Conservation (phyloP, 805 yeast genomes). For the Candida morakotiae region DNA sequence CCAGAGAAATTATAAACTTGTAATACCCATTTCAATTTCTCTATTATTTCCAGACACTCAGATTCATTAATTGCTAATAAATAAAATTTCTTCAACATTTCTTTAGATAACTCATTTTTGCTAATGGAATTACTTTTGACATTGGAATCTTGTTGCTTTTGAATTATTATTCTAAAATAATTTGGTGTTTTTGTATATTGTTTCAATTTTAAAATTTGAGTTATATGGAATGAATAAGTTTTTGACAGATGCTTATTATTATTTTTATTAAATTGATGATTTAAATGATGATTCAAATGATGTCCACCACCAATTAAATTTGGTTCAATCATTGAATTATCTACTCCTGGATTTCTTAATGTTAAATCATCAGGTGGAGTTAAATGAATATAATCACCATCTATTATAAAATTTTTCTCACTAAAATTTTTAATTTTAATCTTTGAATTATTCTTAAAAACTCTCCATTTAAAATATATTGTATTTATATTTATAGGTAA, state of each 20-base stretch:
- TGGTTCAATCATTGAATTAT: constrained; percentile 2
- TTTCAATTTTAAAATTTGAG: constrained; percentile 70
- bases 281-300: constrained; percentile 32
- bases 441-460: constrained; percentile 85
- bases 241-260: constrained; percentile 69
- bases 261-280: constrained; percentile 28
- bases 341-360: neutral
- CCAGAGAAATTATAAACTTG: constrained; percentile 44
- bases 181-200: constrained; percentile 70
- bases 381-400: constrained; percentile 90
- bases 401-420: constrained; percentile 84
- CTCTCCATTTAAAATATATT: constrained; percentile 78
- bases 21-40: constrained; percentile 57
- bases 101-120: constrained; percentile 42
- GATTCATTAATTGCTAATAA: constrained; percentile 64
- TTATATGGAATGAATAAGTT: constrained; percentile 81
- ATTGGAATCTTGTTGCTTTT: constrained; percentile 23
- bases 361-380: constrained; percentile 79
- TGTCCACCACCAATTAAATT: constrained; percentile 8
- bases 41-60: constrained; percentile 72
- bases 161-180: constrained; percentile 75
- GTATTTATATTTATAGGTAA: constrained; percentile 39
- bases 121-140: constrained; percentile 4
- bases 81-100: constrained; percentile 78
- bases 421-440: constrained; percentile 59